Evolutionary conservation across 164 flowering plant genomes (phyloP), one percentile per base, ranked within the genome.

Genomic region (Sextonia rubra): DNA sequence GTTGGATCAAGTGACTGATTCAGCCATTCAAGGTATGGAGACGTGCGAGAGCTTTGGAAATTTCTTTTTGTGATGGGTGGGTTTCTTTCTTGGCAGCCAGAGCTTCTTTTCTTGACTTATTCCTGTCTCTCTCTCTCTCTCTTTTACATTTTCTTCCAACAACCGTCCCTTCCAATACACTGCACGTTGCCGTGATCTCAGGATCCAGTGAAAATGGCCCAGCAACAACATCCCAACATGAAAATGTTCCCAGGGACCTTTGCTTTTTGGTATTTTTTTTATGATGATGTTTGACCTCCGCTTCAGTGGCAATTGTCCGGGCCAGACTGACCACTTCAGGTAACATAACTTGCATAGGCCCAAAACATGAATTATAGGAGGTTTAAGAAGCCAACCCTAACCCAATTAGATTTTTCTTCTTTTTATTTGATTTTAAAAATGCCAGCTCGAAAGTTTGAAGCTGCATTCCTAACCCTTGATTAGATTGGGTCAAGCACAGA

Each of bases 141-240:
- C 3, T 64, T 14, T 6, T 12, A 3, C 5, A 12, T 26, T 26
- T 15, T 24, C 30, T 64, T 4, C n/a, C 47, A 64, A 27, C 67
- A 64, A 64, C 47, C 67, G 27, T 25, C 47, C 67, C 67, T 64
- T 64, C 18, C 27, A 64, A 25, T 26, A 64, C n/a, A 14, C 58
- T 11, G 14, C n/a, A 52, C 12, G 7, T 17, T 18, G 47, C 44
- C 44, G 67, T 15, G 44, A 30, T 27, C 47, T 18, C 27, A 64
- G 67, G 22, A 29, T 27, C 22, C 44, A 4, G 67, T 27, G 67
- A 29, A 64, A 64, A 14, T 64, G 44, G 67, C n/a, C 47, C 12
- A 17, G n/a, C 12, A 64, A 6, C 29, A 25, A 5, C 47, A 64
- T 27, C 37, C 44, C 18, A 18, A 3, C 32, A 29, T 64, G 44